These are phyloP conservation scores for Wallacemonas sp. DNA, from an alignment of 208 protist species.

Conservation along the genomic window DNA sequence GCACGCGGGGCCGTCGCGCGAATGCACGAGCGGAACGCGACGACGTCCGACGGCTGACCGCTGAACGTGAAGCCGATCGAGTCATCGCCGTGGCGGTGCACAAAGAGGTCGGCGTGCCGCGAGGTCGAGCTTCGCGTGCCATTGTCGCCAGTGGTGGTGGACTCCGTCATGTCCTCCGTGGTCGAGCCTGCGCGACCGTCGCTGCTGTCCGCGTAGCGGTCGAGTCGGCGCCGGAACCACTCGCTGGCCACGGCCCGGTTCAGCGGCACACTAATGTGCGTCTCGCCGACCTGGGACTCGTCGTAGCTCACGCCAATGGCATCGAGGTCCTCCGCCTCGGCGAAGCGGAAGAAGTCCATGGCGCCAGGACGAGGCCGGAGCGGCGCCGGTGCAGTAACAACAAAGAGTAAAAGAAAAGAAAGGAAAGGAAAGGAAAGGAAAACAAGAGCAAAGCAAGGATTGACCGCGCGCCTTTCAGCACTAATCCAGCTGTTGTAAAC, in stretches of 20 bases:
- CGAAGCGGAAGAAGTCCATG: constrained; percentile 19
- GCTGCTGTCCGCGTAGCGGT: constrained; percentile 4
- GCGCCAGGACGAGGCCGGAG: not conserved
- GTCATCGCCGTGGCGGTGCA: constrained; percentile 39
- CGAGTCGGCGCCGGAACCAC: constrained; percentile 8
- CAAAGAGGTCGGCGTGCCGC: constrained; percentile 31
- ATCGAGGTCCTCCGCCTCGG: constrained; percentile 3
- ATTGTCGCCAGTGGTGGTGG: constrained; percentile 44
- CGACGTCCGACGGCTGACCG: constrained; percentile 62
- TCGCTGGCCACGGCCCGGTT: constrained; percentile 11
- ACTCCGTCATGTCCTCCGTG: constrained; percentile 43
- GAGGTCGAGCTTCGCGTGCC: constrained; percentile 36
- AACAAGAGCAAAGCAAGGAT: not conserved
- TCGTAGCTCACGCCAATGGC: constrained; percentile 16
- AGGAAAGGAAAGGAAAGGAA: constrained; percentile 3
- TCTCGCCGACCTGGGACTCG: not conserved
- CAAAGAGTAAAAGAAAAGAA: not conserved
- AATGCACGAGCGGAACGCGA: constrained; percentile 81
- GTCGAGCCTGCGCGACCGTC: constrained; percentile 21
- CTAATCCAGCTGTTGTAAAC: not conserved
- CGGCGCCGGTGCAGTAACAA: not conserved
- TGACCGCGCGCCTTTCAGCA: too few relatives aligned
- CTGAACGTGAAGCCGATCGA: constrained; percentile 67
- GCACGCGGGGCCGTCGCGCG: constrained; percentile 31
- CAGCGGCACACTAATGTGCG: constrained; percentile 12